Base-by-base conservation (phyloP, 371 early-diverging fungal genomes). In the Catenaria anguillulae region DNA sequence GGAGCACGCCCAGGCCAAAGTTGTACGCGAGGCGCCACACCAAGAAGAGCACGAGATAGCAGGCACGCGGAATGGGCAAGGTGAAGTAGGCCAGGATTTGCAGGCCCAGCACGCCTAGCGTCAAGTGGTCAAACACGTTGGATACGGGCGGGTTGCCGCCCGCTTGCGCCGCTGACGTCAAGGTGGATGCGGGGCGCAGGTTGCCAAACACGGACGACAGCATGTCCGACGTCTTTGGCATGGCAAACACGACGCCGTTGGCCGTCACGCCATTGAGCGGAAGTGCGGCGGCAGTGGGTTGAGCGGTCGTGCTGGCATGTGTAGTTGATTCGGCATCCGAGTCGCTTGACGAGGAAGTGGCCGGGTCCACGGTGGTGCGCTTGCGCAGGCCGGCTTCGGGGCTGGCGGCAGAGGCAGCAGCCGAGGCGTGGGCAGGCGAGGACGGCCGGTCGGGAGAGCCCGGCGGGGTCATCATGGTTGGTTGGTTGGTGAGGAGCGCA, bases 11-110 rank as follows among this genome's bases (percentile, higher is more conserved):
- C 15, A 97, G 69, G 12, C 92, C 92, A 4, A 77, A 78, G 70
- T 93, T 92, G 73, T 93, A 94, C 37, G 81, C 81, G 50, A 83
- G 65, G 37, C 95, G 84, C 93, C 92, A 94, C 65, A 87, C 84
- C 36, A 85, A 64, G 70, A 93, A 93, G 26, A 10, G 85, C 62
- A 6, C 76, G 64, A 59, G 89, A 66, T 62, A 89, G 87, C 40
- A 85, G 63, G 59, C 68, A 63, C 37, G 78, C 34, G 70, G 75
- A 15, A 73, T 61, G 13, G 84, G 81, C 46, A 85, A 66, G 0
- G 76, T 55, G 60, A 90, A 76, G 64, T 84, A 88, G 26, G 89
- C 65, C 4, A 71, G 56, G 63, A 85, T 69, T 63, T 89, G 83
- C 34, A 78, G 33, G 19, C 73, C 81, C 73, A 93, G 77, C 23